A percentile compares a stretch with the other conserved stretches of the same genome.
phyloP scores from a whole-genome alignment of 805 yeast genomes.

The Myxozyma kluyveri region DNA sequence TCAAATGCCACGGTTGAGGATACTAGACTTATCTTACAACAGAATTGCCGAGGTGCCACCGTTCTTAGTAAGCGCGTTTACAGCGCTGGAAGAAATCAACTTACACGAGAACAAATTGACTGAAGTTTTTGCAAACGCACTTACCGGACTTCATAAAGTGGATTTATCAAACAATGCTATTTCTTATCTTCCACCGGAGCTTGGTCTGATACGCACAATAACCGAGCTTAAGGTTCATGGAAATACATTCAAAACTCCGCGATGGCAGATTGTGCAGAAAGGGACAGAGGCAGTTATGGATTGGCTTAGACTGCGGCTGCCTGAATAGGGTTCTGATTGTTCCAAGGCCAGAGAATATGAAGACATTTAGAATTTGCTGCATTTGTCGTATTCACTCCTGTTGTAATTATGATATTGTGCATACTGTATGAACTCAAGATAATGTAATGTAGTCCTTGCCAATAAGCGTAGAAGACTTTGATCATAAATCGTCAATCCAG shows the following conservation, averaged over 20 bases:
- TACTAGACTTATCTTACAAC: conserved; percentile 24
- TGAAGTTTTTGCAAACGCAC: conserved; percentile 19
- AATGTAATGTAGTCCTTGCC: too few species aligned
- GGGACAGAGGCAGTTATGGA: conserved; percentile 29
- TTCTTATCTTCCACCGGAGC: conserved; percentile 22
- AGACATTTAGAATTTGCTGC: too few species aligned
- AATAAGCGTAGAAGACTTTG: too few species aligned
- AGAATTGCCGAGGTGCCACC: conserved; percentile 18
- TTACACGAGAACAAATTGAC: conserved; percentile 25
- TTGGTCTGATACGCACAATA: conserved; percentile 19
- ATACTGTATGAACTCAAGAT: too few species aligned
- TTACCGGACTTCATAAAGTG: conserved; percentile 19
- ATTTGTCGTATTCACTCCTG: too few species aligned
- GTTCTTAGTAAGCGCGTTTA: conserved; percentile 15
- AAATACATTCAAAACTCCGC: conserved; percentile 24
- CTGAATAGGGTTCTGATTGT: too few species aligned
- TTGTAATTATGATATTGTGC: too few species aligned
- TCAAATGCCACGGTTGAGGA: conserved; percentile 11
- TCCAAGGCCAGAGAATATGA: too few species aligned
- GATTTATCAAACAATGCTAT: conserved; percentile 28
- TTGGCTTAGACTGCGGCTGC: conserved; percentile 23
- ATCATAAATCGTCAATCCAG: too few species aligned
- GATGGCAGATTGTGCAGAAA: conserved; percentile 26
- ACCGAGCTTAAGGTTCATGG: conserved; percentile 26
- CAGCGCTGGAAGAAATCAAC: conserved; percentile 22